These are phyloP conservation scores for Fraxinus platypoda DNA, from an alignment of 305 asterid species.

Conservation along the genomic window DNA sequence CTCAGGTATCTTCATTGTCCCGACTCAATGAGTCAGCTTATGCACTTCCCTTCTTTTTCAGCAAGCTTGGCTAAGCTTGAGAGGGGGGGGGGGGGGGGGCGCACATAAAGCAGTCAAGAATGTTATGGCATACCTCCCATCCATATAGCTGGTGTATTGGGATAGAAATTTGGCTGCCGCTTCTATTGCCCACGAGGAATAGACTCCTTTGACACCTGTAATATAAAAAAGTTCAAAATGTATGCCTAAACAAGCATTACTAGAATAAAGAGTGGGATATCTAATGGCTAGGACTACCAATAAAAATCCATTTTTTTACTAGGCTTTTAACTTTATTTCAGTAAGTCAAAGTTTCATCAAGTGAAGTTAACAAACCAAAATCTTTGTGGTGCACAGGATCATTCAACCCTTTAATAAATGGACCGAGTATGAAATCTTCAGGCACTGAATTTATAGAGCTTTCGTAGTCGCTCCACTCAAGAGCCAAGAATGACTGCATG, in stretches of 20 bases:
- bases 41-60: too few relatives aligned
- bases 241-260: neutral
- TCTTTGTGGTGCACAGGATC: slow-evolving; percentile 92
- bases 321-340: slow-evolving; percentile 8
- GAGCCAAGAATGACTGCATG: slow-evolving; percentile 80
- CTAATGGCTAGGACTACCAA: slow-evolving; percentile 10
- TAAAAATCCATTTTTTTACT: slow-evolving; percentile 11
- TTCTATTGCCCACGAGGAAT: slow-evolving; percentile 66
- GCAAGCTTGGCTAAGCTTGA: too few relatives aligned
- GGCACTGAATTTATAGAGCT: slow-evolving; percentile 56
- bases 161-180: slow-evolving; percentile 65
- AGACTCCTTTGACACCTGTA: slow-evolving; percentile 74
- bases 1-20: too few relatives aligned
- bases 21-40: too few relatives aligned
- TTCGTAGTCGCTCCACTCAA: slow-evolving; percentile 61
- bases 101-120: neutral
- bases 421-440: slow-evolving; percentile 67
- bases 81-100: too few relatives aligned
- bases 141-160: slow-evolving; percentile 60
- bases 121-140: slow-evolving; percentile 51
- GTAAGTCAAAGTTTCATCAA: neutral
- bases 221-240: slow-evolving; percentile 10
- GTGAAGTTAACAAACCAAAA: slow-evolving; percentile 66
- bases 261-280: slow-evolving; percentile 1
- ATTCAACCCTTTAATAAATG: slow-evolving; percentile 73